phyloP scores from a whole-genome alignment of 495 filamentous ascomycete genomes.

The Collariella sp. region DNA sequence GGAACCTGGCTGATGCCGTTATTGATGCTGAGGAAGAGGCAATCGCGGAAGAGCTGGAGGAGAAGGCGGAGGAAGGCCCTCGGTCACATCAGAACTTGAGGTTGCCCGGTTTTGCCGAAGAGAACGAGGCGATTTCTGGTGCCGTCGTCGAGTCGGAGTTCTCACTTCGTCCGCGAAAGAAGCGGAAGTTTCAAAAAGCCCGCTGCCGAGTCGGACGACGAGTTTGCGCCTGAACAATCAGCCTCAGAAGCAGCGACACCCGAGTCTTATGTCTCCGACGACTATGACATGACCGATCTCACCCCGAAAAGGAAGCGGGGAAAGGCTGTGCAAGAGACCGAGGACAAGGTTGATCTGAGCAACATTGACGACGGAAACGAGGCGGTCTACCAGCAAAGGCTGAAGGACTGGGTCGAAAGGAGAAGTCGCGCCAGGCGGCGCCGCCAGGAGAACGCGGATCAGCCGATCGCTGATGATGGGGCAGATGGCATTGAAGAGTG shows the following conservation, averaged over 20 bases:
- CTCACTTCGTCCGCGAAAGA: conserved; percentile 43
- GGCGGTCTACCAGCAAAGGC: conserved; percentile 64
- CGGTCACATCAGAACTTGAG: conserved; percentile 75
- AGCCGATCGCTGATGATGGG: conserved; percentile 24
- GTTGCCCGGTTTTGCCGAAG: conserved; percentile 65
- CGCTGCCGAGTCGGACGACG: conserved; percentile 36
- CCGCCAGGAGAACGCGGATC: conserved; percentile 29
- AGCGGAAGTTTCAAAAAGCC: conserved; percentile 24
- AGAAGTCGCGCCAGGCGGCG: conserved; percentile 57
- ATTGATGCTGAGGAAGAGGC: conserved; percentile 65
- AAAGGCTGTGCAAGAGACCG: conserved; percentile 28
- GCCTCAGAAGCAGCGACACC: conserved; percentile 21
- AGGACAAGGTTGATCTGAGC: conserved; percentile 57
- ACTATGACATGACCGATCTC: conserved; percentile 30
- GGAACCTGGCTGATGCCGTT: conserved; percentile 61
- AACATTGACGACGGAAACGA: conserved; percentile 90
- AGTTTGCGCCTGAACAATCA: conserved; percentile 30
- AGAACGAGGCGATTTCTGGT: conserved; percentile 19
- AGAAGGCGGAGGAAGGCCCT: conserved; percentile 47
- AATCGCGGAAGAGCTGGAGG: conserved; percentile 43
- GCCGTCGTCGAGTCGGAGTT: conserved; percentile 40
- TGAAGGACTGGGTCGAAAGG: conserved; percentile 63
- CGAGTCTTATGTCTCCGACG: conserved; percentile 28
- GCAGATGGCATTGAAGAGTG: conserved; percentile 59
- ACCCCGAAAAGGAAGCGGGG: conserved; percentile 33